Evolutionary conservation across 163 green algal genomes (phyloP).

Genomic region (Smithsoniella earleae): DNA sequence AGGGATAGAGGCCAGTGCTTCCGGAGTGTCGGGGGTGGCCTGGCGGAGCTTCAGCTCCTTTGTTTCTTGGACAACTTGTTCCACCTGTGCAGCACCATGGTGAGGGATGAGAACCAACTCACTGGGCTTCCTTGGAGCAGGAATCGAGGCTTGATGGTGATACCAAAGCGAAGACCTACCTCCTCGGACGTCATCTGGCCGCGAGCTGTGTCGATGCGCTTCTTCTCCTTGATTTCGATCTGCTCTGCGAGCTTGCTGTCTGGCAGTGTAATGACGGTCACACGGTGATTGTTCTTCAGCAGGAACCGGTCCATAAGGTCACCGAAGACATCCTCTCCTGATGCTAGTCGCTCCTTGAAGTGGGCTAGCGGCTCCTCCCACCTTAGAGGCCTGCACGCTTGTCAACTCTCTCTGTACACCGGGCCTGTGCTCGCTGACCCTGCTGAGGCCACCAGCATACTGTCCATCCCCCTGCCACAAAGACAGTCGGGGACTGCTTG

Average conservation of each 20-base stretch:
- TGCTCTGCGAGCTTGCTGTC: slow-evolving; percentile 53
- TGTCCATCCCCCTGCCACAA: too few species aligned
- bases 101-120: too few species aligned
- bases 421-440: too few species aligned
- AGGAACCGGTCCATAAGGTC: slow-evolving; percentile 83
- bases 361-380: slow-evolving; percentile 71
- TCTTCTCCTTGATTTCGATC: slow-evolving; percentile 68
- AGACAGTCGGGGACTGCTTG: too few species aligned
- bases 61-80: slow-evolving; percentile 59
- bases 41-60: slow-evolving; percentile 76
- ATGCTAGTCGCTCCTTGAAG: slow-evolving; percentile 78
- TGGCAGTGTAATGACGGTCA: slow-evolving; percentile 70
- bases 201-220: slow-evolving; percentile 46
- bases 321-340: slow-evolving; percentile 81
- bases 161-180: slow-evolving; percentile 32
- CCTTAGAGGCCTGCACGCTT: slow-evolving; percentile 33
- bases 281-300: slow-evolving; percentile 82
- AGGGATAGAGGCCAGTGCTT: slow-evolving; percentile 86
- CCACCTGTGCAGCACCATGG: slow-evolving; percentile 41
- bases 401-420: neutral
- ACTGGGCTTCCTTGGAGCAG: too few species aligned
- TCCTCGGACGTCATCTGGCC: slow-evolving; percentile 50
- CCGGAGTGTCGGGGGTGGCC: slow-evolving; percentile 87
- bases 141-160: neutral
- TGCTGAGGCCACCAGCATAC: too few species aligned